A percentile compares a stretch with the other conserved stretches of the same genome.
Conservation (phyloP, 108 stramenopile species). For the Bacterosira constricta region DNA sequence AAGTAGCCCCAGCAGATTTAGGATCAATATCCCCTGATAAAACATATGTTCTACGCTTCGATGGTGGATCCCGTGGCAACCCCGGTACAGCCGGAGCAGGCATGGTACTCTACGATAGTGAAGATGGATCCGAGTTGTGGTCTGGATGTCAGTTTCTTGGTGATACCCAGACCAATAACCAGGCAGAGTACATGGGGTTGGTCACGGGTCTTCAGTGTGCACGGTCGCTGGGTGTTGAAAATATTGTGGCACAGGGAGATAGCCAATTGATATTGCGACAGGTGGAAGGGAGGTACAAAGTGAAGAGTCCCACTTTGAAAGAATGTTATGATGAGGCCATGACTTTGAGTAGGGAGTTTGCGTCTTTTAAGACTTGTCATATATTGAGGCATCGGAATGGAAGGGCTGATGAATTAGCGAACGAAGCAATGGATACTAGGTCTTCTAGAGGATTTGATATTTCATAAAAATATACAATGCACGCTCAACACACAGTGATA, state of each 20-base stretch:
- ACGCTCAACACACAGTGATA: too few species aligned
- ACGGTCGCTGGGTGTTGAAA: constrained; percentile 57
- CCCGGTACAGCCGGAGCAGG: constrained; percentile 72
- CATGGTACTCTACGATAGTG: constrained; percentile 71
- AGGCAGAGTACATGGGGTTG: constrained; percentile 77
- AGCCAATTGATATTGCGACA: constrained; percentile 74
- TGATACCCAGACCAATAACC: constrained; percentile 69
- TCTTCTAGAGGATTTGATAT: constrained; percentile 48
- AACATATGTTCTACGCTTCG: constrained; percentile 69
- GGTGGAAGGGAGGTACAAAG: constrained; percentile 59
- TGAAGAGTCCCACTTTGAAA: constrained; percentile 54
- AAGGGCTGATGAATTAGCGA: constrained; percentile 85
- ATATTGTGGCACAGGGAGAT: constrained; percentile 74
- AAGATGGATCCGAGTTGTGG: constrained; percentile 55
- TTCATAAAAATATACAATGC: too few species aligned
- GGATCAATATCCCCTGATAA: constrained; percentile 33
- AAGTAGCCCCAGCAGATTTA: too few species aligned
- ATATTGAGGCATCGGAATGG: constrained; percentile 70
- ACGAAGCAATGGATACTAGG: constrained; percentile 76
- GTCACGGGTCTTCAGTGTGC: constrained; percentile 71
- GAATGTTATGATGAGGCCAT: constrained; percentile 41
- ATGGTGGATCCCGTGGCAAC: constrained; percentile 83
- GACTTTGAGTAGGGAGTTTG: constrained; percentile 47
- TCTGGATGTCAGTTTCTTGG: constrained; percentile 70
- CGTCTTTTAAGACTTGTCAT: constrained; percentile 60